phyloP scores from a whole-genome alignment of 2,329 filamentous ascomycete species.

The Gnomoniopsis smithogilvyi region DNA sequence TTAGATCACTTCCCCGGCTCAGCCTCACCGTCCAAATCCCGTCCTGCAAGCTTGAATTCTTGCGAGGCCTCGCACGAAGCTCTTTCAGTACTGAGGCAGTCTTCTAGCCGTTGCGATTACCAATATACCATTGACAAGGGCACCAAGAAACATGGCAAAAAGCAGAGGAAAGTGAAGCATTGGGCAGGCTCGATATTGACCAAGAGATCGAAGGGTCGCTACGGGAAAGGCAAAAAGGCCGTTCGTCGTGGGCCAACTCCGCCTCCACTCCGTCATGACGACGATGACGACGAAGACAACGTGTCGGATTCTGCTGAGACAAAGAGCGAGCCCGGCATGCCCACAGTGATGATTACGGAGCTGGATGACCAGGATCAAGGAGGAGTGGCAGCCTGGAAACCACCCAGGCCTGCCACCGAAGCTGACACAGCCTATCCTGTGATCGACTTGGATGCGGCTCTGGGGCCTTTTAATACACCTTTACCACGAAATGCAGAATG shows the following conservation, averaged over 20 bases:
- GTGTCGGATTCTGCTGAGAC: slow-evolving; percentile 23
- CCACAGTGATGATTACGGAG: slow-evolving; percentile 40
- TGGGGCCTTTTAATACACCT: slow-evolving; percentile 88
- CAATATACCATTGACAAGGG: slow-evolving; percentile 24
- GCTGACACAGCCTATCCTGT: slow-evolving; percentile 72
- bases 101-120: slow-evolving; percentile 21
- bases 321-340: slow-evolving; percentile 31
- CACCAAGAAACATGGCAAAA: slow-evolving; percentile 29
- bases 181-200: slow-evolving; percentile 68
- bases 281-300: slow-evolving; percentile 29
- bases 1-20: slow-evolving; percentile 52
- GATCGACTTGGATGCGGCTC: slow-evolving; percentile 90
- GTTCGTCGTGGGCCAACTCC: slow-evolving; percentile 45
- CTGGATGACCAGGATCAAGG: slow-evolving; percentile 27
- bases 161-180: slow-evolving; percentile 70
- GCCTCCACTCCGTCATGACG: slow-evolving; percentile 31
- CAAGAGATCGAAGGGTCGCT: slow-evolving; percentile 53
- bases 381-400: slow-evolving; percentile 33
- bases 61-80: slow-evolving; percentile 34
- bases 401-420: slow-evolving; percentile 38
- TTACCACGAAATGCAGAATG: slow-evolving; percentile 60
- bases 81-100: slow-evolving; percentile 5
- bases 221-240: slow-evolving; percentile 40
- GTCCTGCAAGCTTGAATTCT: slow-evolving; percentile 46
- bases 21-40: slow-evolving; percentile 43